Conservation (phyloP, 2,329 filamentous ascomycete species). For the Pseudogymnoascus sp. region DNA sequence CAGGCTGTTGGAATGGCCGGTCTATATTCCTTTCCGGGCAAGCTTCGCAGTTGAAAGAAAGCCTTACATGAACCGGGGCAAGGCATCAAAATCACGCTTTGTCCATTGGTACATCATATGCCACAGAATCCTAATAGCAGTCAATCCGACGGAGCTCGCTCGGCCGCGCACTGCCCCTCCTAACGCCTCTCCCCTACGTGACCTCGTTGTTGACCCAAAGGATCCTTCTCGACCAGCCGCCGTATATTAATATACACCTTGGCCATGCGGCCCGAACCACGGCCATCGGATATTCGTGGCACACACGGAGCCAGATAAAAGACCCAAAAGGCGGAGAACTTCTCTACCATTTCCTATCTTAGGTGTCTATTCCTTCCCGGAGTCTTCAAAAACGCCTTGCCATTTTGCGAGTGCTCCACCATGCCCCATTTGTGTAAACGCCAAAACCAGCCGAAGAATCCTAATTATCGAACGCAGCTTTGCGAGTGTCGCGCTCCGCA, state of each 20-base stretch:
- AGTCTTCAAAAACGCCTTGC: constrained; percentile 20
- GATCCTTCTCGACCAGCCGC: not conserved
- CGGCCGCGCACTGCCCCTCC: not conserved
- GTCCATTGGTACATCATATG: not conserved
- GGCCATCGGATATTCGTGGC: constrained; percentile 1
- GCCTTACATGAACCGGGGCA: not conserved
- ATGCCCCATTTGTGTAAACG: constrained; percentile 9
- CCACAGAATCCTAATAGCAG: not conserved
- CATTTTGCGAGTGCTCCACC: constrained; percentile 8
- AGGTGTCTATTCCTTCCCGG: constrained; percentile 9
- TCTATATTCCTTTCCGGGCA: not conserved
- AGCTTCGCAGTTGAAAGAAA: not conserved
- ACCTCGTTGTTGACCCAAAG: not conserved
- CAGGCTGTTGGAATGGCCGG: constrained; percentile 2
- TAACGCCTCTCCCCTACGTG: not conserved
- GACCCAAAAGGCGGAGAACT: constrained; percentile 5
- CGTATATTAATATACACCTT: not conserved
- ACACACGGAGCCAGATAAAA: constrained; percentile 2
- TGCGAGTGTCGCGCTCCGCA: constrained; percentile 37
- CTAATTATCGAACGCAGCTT: constrained; percentile 26
- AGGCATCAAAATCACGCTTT: not conserved
- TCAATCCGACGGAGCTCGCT: not conserved
- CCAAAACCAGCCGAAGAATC: constrained; percentile 7
- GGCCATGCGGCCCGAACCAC: not conserved
- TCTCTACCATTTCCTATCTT: constrained; percentile 8